Evolutionary conservation across 1,139 yeast genomes (phyloP).

Genomic region (Pichia terricola): DNA sequence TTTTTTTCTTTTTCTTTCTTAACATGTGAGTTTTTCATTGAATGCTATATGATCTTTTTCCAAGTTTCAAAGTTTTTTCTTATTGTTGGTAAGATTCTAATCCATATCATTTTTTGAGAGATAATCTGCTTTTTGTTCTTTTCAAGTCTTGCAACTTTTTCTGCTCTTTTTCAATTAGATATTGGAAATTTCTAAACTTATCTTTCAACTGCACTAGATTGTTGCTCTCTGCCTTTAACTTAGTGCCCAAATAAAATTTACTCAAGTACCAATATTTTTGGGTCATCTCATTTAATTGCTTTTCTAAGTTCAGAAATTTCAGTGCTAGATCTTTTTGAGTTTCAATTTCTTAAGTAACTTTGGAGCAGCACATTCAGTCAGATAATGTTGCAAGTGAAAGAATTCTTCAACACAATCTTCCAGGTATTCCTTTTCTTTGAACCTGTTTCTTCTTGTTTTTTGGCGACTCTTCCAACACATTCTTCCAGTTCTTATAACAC

Average conservation of each 20-base stretch:
- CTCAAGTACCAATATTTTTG: slow-evolving; percentile 32
- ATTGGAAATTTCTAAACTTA: slow-evolving; percentile 38
- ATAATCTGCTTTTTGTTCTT: slow-evolving; percentile 29
- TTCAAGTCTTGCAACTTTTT: slow-evolving; percentile 34
- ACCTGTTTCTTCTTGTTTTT: slow-evolving; percentile 73
- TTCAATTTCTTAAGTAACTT: slow-evolving; percentile 79
- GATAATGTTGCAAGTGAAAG: slow-evolving; percentile 92
- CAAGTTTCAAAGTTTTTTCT: slow-evolving; percentile 33
- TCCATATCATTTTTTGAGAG: slow-evolving; percentile 27
- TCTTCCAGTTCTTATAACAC: slow-evolving; percentile 32
- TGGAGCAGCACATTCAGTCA: slow-evolving; percentile 90
- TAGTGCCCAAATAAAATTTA: background rate
- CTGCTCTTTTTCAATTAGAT: slow-evolving; percentile 35
- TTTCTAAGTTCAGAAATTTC: slow-evolving; percentile 56
- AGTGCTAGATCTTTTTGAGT: slow-evolving; percentile 62
- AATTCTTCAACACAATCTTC: slow-evolving; percentile 98
- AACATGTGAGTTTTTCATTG: slow-evolving; percentile 24
- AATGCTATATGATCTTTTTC: slow-evolving; percentile 31
- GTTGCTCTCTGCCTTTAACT: slow-evolving; percentile 24
- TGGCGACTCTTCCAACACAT: slow-evolving; percentile 89
- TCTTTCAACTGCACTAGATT: slow-evolving; percentile 32
- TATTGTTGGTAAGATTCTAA: slow-evolving; percentile 47
- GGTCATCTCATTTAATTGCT: slow-evolving; percentile 43
- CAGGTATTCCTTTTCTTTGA: slow-evolving; percentile 71
- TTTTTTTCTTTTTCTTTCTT: slow-evolving; percentile 6